Percentiles rank a stretch among this genome's conserved stretches.
Evolutionary conservation across 1,139 yeast species (phyloP).

Genomic region (Blastobotrys arbuscula): DNA sequence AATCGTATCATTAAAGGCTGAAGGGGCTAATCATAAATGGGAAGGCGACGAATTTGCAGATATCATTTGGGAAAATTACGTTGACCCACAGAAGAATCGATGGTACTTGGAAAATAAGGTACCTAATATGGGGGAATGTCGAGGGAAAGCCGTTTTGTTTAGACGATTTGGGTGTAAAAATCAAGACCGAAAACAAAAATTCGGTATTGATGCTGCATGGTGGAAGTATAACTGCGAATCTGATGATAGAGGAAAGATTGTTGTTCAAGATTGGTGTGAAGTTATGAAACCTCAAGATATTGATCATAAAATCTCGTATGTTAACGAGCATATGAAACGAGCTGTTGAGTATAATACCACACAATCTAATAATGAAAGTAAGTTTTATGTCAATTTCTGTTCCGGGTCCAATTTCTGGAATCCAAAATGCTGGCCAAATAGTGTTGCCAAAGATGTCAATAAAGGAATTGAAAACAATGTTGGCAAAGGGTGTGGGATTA

Average conservation of each 20-base stretch:
- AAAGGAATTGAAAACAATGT: slow-evolving; percentile 48
- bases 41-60: slow-evolving; percentile 62
- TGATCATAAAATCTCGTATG: slow-evolving; percentile 51
- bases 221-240: slow-evolving; percentile 66
- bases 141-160: slow-evolving; percentile 64
- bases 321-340: slow-evolving; percentile 50
- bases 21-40: slow-evolving; percentile 62
- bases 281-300: slow-evolving; percentile 50
- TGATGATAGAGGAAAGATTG: slow-evolving; percentile 57
- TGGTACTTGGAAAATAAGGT: slow-evolving; percentile 58
- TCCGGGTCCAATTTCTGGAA: slow-evolving; percentile 72
- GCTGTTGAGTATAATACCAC: slow-evolving; percentile 50
- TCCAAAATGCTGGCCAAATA: slow-evolving; percentile 69
- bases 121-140: slow-evolving; percentile 55
- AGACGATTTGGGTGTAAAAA: slow-evolving; percentile 63
- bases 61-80: slow-evolving; percentile 55
- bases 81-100: slow-evolving; percentile 45
- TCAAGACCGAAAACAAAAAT: slow-evolving; percentile 34
- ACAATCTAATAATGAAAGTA: slow-evolving; percentile 38
- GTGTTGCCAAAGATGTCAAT: slow-evolving; percentile 49
- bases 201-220: slow-evolving; percentile 63
- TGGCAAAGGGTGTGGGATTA: slow-evolving; percentile 51
- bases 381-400: slow-evolving; percentile 66
- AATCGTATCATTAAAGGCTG: slow-evolving; percentile 66
- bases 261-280: slow-evolving; percentile 74